Base-by-base conservation (phyloP, 2,329 filamentous ascomycete genomes). In the Passalora sequoiae region DNA sequence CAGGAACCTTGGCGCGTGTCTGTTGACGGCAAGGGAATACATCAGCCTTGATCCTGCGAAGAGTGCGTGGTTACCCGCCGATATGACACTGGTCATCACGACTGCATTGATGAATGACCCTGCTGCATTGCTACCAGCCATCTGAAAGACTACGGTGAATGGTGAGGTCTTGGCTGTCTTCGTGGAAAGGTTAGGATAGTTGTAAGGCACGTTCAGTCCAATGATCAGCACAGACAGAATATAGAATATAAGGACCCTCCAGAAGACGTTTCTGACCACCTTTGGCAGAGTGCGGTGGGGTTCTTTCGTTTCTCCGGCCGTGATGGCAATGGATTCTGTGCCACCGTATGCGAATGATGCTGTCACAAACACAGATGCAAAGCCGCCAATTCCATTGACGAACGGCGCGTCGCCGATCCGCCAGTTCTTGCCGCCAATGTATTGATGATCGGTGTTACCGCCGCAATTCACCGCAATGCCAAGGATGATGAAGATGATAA, bases 241-340 rank as follows among this genome's bases (percentile, higher is more conserved):
- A 71, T 89, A 89, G 72, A 91, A 89, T 69, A 89, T 71, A 53
- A 88, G 67, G 62, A 89, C 89, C 40, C 85, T 84, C 70, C 78
- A 89, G 66, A 89, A 89, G 54, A 84, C 88, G 40, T 83, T 82
- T 52, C 77, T 77, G 33, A 83, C 76, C 2, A 82, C 80, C 3
- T 72, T 71, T 1, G 81, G 81, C 24, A 84, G 65, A 43, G 73
- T 81, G 50, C 71, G 73, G 13, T 75, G 70, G 0, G 81, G 80
- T 51, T 83, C 71, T 52, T 75, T 77, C 2, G 80, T 83, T 60
- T 84, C 80, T 31, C 80, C 80, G 1, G 80, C 80, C 0, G 80
- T 82, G 44, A 83, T 79, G 38, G 78, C 79, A 37, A 83, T 81
- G 24, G 74, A 77, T 60, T 83, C 80, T 2, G 79, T 82, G 16